Evolutionary conservation across 2,329 filamentous ascomycete genomes (phyloP).

Genomic region (Aureobasidium namibiae): DNA sequence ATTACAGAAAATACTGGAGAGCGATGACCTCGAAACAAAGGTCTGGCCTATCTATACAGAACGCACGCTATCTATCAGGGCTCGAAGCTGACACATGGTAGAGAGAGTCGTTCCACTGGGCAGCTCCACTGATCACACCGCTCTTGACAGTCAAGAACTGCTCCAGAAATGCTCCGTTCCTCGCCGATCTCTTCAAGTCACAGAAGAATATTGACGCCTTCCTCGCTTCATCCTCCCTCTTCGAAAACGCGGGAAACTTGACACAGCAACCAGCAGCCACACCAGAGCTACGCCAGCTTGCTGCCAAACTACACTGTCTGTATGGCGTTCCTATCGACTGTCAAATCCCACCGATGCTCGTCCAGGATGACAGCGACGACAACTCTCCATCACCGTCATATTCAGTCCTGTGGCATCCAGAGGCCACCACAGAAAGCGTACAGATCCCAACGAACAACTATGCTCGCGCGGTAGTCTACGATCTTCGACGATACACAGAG

Average conservation of each 20-base stretch:
- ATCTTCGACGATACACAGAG: slow-evolving; percentile 59
- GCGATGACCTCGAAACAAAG: slow-evolving; percentile 33
- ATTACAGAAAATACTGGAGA: slow-evolving; percentile 39
- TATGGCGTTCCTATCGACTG: slow-evolving; percentile 53
- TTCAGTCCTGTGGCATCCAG: background rate
- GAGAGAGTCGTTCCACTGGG: slow-evolving; percentile 26
- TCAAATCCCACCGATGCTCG: background rate
- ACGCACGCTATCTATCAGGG: background rate
- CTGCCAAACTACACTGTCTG: slow-evolving; percentile 53
- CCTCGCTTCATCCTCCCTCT: slow-evolving; percentile 57
- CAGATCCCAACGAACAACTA: slow-evolving; percentile 32
- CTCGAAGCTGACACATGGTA: slow-evolving; percentile 13
- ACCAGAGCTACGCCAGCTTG: slow-evolving; percentile 49
- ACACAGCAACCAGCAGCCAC: slow-evolving; percentile 32
- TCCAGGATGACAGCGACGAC: slow-evolving; percentile 15
- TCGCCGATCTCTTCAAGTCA: slow-evolving; percentile 34
- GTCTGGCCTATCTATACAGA: background rate
- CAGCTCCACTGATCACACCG: slow-evolving; percentile 19
- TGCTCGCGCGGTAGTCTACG: slow-evolving; percentile 64
- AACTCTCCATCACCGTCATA: background rate
- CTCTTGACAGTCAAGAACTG: slow-evolving; percentile 19
- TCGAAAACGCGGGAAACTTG: slow-evolving; percentile 44
- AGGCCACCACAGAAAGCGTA: background rate
- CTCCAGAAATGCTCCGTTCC: slow-evolving; percentile 39
- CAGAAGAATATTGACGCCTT: slow-evolving; percentile 50